Evolutionary conservation across 2,329 filamentous ascomycete species (phyloP), one percentile per base, ranked within the genome.

Genomic region (Monilinia aucupariae): DNA sequence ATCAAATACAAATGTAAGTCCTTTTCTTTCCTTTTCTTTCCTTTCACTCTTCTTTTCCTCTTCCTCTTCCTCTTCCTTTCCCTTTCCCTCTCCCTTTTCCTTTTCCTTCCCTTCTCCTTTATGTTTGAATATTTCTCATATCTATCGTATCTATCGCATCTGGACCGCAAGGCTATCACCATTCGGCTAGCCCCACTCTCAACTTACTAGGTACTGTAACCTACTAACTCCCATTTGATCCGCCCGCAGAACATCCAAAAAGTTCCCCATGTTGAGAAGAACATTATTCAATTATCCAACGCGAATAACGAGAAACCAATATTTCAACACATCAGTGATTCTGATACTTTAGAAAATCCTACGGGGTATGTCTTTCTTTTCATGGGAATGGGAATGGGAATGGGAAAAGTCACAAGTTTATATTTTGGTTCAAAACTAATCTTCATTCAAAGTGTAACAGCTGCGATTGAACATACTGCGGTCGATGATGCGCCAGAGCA

Each of bases 211-310:
- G 27, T 30, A 30, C 27, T 30, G 27, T 30, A 30, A 30, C 27
- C 27, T 30, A 30, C 27, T 30, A 30, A 30, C 27, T 30, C 27
- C 3, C 20, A 47, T 45, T 32, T 55, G 13, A 59, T 39, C 22
- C 22, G 12, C 48, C 30, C 32, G 32, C 34, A 63, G 61, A 63
- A 59, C 61, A 51, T 45, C 47, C 32, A 63, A 53, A 63, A 63
- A 59, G 48, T 59, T 52, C 37, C 61, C 17, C 55, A 39, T 20
- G 27, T 41, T 17, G 25, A 45, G 43, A 50, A 34, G 43, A 58
- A 34, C 43, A 48, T 37, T 30, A 48, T 37, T 30, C 48, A 39
- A 58, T 7, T 22, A 41, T 43, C 37, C 20, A 32, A 50, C 47
- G n/a, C 30, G 20, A 51, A 25, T 63, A 20, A 60, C 30, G 27